Evolutionary conservation across 2,329 filamentous ascomycete species (phyloP).

Genomic region (Xylariaceae sp.): DNA sequence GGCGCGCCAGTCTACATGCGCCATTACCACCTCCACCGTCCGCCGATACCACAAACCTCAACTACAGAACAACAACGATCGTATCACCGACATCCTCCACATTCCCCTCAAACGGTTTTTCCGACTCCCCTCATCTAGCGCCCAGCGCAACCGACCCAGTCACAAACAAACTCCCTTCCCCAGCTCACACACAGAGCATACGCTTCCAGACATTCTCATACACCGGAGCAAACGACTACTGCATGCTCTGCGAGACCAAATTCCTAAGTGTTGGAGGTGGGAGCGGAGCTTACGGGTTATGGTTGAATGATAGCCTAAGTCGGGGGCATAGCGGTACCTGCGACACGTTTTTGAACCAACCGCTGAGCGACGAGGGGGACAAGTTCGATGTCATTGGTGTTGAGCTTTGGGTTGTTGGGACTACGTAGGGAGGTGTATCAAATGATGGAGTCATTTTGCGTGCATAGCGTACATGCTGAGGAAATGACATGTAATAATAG

Average conservation of each 20-base stretch:
- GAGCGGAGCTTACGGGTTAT: constrained; percentile 88
- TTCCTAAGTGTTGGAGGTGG: constrained; percentile 74
- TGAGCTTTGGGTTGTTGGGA: constrained; percentile 88
- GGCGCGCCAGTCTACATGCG: constrained; percentile 69
- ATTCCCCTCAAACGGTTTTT: constrained; percentile 21
- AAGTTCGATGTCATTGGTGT: constrained; percentile 91
- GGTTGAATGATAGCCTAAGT: constrained; percentile 84
- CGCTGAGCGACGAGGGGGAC: constrained; percentile 84
- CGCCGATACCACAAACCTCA: constrained; percentile 47
- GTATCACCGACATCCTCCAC: constrained; percentile 28
- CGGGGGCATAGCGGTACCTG: constrained; percentile 80
- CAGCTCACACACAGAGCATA: constrained; percentile 65
- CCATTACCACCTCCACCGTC: constrained; percentile 69
- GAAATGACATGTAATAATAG: too few relatives aligned
- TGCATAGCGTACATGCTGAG: too few relatives aligned
- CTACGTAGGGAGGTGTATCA: constrained; percentile 17
- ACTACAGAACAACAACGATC: constrained; percentile 43
- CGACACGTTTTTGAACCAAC: constrained; percentile 92
- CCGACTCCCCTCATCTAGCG: constrained; percentile 29
- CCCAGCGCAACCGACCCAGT: constrained; percentile 27
- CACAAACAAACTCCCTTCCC: constrained; percentile 24
- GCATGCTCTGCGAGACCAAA: constrained; percentile 84
- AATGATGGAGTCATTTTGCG: too few relatives aligned
- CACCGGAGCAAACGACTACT: constrained; percentile 93
- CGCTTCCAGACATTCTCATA: constrained; percentile 98